Conservation (phyloP, 768 basidiomycete genomes). For the Pleurotus salmoneostramineus region DNA sequence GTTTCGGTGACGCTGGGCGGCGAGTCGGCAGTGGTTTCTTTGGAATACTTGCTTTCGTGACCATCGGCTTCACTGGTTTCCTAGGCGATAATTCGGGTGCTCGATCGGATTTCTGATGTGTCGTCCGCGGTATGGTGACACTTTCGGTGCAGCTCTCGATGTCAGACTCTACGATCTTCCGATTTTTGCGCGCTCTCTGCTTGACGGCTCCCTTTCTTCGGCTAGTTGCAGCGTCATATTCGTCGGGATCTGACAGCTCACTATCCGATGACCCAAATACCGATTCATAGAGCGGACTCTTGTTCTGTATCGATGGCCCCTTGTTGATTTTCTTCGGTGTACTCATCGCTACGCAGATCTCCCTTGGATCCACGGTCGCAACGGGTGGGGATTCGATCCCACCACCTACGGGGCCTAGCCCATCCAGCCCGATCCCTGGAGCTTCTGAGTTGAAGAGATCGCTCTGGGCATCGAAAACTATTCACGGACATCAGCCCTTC, state of each 20-base stretch:
- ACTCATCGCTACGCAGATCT: background rate
- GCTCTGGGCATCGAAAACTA: slow-evolving; percentile 10
- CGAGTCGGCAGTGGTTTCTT: no score
- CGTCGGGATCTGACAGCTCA: slow-evolving; percentile 22
- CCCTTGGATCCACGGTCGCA: background rate
- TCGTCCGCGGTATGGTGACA: background rate
- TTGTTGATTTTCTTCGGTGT: background rate
- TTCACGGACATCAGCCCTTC: background rate
- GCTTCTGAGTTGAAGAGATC: slow-evolving; percentile 9
- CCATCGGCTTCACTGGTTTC: no score
- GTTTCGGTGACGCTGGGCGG: no score
- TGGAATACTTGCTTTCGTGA: no score
- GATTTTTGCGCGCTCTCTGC: background rate
- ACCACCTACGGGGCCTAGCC: no score
- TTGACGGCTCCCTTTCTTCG: background rate
- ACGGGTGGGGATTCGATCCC: background rate
- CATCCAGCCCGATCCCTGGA: background rate
- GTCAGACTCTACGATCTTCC: background rate
- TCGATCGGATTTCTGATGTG: no score
- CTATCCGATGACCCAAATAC: slow-evolving; percentile 19
- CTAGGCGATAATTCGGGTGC: no score
- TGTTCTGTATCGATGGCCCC: background rate
- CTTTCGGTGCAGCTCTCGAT: background rate
- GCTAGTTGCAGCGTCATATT: slow-evolving; percentile 3
- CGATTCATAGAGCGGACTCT: slow-evolving; percentile 11